Percentiles rank a stretch among this genome's conserved stretches.
phyloP scores from a whole-genome alignment of 78 protist genomes.

The Parvularia atlantis region DNA sequence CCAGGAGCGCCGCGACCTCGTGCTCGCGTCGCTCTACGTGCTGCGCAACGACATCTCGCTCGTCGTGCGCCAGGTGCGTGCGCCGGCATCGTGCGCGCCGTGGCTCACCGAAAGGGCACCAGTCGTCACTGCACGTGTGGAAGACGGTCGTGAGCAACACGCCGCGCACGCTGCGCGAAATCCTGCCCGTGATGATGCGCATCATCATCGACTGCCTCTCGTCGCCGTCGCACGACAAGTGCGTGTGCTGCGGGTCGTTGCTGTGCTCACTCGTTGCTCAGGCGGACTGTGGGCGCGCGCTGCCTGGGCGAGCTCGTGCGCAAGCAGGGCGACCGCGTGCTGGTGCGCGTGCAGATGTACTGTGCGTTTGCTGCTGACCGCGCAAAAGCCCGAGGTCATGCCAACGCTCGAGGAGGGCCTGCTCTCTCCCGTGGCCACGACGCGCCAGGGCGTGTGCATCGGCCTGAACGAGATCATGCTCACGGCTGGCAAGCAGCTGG shows the following conservation, averaged over 20 bases:
- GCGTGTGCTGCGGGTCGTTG: too few relatives aligned
- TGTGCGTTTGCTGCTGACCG: too few relatives aligned
- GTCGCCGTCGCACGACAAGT: too few relatives aligned
- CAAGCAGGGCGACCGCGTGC: conserved; percentile 71
- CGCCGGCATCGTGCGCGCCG: background rate
- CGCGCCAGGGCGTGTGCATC: conserved; percentile 69
- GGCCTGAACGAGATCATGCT: conserved; percentile 75
- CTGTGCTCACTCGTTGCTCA: background rate
- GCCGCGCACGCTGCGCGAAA: conserved; percentile 60
- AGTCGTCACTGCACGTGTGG: conserved; percentile 57
- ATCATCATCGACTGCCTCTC: conserved; percentile 52
- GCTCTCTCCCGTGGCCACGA: background rate
- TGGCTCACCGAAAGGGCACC: background rate
- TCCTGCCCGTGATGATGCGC: conserved; percentile 50
- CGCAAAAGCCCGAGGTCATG: conserved; percentile 20
- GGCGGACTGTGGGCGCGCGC: conserved; percentile 40
- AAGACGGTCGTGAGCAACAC: conserved; percentile 69
- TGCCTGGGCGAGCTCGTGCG: conserved; percentile 80
- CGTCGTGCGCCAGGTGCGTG: conserved; percentile 52
- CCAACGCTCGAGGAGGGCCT: conserved; percentile 8
- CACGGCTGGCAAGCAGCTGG: conserved; percentile 32
- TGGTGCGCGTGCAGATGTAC: conserved; percentile 37
- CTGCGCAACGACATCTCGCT: conserved; percentile 53
- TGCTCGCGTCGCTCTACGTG: conserved; percentile 67
- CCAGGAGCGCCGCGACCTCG: conserved; percentile 36